These are phyloP conservation scores for Aureoboletus auriporus DNA, from an alignment of 768 basidiomycete genomes.

Conservation along the genomic window DNA sequence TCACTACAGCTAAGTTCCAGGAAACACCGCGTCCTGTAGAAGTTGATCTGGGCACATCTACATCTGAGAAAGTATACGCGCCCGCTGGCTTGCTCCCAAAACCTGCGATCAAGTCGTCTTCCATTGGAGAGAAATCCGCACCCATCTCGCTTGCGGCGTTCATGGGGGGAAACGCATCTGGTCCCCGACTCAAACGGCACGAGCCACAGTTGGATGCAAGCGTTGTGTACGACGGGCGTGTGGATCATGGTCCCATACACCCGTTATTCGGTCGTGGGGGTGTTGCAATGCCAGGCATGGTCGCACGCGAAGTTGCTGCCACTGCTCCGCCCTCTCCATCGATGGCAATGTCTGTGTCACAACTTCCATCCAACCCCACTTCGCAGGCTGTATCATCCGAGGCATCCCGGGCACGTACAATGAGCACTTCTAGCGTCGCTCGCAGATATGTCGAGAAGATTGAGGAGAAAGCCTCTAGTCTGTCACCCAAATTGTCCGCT, in stretches of 20 bases:
- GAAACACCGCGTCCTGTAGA: conserved; percentile 3
- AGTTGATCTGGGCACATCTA: conserved; percentile 7
- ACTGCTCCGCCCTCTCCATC: conserved; percentile 5
- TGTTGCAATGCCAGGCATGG: conserved; percentile 74
- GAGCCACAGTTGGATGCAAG: conserved; percentile 67
- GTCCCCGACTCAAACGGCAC: conserved; percentile 68
- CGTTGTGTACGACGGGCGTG: conserved; percentile 64
- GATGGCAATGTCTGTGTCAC: conserved; percentile 1
- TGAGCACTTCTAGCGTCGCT: conserved; percentile 34
- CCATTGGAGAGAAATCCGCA: conserved; percentile 30
- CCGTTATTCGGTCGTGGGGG: conserved; percentile 75
- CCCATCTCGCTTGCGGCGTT: conserved; percentile 76
- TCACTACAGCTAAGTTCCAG: conserved; percentile 22
- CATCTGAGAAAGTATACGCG: conserved; percentile 4
- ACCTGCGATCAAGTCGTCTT: conserved; percentile 8
- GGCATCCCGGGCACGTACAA: conserved; percentile 24
- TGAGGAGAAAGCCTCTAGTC: conserved; percentile 35
- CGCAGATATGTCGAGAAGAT: conserved; percentile 35
- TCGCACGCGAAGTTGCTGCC: conserved; percentile 15
- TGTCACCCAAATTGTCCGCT: conserved; percentile 24
- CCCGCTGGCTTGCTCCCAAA: conserved; percentile 8
- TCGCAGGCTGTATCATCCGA: conserved; percentile 14
- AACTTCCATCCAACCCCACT: conserved; percentile 1
- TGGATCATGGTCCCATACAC: conserved; percentile 51
- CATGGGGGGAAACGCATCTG: conserved; percentile 74